Base-by-base conservation (phyloP, 306 rosid species). In the Dalbergia cultrata region DNA sequence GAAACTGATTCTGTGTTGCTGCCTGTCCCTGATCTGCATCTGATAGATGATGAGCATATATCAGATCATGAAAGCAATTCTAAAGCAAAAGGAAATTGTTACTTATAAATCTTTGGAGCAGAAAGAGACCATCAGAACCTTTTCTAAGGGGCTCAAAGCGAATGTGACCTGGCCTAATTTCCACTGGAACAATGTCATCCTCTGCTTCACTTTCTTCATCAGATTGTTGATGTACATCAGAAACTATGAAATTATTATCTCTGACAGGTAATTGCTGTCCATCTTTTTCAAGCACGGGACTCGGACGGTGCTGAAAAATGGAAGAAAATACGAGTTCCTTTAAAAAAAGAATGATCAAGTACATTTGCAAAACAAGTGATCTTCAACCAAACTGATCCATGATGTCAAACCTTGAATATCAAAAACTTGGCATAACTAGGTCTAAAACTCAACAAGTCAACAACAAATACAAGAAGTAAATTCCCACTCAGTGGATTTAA, bases 101-200 rank as follows among this genome's bases (percentile, higher is more conserved):
- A 33, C 37, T 58, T 34, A 49, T 75, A 54, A 14, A 75, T 54
- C n/a, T 58, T 66, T 34, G 14, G 18, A 71, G 75, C 18, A 50
- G 67, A 33, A 41, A 79, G 49, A 56, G 56, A 33, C 76, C 75
- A 61, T 41, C 34, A 66, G 35, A 37, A 95, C 99, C 97, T 88
- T 90, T 87, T 67, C 85, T 65, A 47, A 75, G 80, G 74, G 91
- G 80, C 88, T 90, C 88, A 76, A 93, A 96, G 71, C 98, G 97
- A 83, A 96, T 96, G 81, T 96, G 97, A 52, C 99, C 99, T 50
- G 99, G 99, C 87, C 89, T 92, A 80, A 89, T 85, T 76, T 90
- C 94, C 47, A 96, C 90, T 57, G 97, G 98, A 81, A 93, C 88
- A 82, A 85, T 35, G 49, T 91, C 90, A 14, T 85, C 93, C 26